phyloP scores from a whole-genome alignment of 1,284 basidiomycete genomes.

The Tylopilus sp. region DNA sequence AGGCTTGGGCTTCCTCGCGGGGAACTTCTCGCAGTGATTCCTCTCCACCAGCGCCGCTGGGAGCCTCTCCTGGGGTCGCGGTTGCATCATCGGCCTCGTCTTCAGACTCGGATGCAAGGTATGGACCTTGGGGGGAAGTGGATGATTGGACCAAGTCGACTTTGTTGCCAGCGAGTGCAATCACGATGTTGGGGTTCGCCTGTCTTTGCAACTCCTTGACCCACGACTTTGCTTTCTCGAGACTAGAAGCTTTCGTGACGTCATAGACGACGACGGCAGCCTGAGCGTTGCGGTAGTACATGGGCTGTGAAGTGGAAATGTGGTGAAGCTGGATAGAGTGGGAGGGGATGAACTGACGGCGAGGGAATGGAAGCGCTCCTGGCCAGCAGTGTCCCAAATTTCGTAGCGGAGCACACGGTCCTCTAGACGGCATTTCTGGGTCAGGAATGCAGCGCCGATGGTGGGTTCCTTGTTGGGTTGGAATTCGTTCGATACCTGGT shows the following conservation, averaged over 20 bases:
- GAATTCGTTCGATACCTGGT: conserved; percentile 86
- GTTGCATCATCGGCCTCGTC: conserved; percentile 83
- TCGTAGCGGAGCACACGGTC: conserved; percentile 91
- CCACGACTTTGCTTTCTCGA: conserved; percentile 99
- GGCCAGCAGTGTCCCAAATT: conserved; percentile 95
- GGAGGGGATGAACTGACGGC: conserved; percentile 51
- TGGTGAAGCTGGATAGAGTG: conserved; percentile 6
- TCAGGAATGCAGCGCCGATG: conserved; percentile 92
- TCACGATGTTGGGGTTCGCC: conserved; percentile 98
- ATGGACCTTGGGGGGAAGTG: conserved; percentile 46
- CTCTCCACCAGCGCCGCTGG: conserved; percentile 46
- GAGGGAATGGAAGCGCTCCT: conserved; percentile 91
- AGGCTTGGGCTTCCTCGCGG: conserved; percentile 91
- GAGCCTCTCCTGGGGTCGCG: conserved; percentile 72
- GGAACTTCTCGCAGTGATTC: conserved; percentile 84
- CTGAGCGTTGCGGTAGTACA: conserved; percentile 99
- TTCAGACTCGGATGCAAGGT: conserved; percentile 59
- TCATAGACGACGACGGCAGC: conserved; percentile 98
- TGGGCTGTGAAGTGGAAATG: conserved; percentile 53
- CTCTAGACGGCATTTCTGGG: conserved; percentile 87
- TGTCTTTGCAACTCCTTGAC: conserved; percentile 99
- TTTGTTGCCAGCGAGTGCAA: conserved; percentile 94
- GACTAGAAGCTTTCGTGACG: conserved; percentile 87
- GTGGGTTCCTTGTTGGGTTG: conserved; percentile 97
- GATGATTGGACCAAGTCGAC: conserved; percentile 84